A percentile compares a stretch with the other conserved stretches of the same genome.
Conservation (phyloP, 1,139 yeast species). For the Lodderomyces metapsilosis region DNA sequence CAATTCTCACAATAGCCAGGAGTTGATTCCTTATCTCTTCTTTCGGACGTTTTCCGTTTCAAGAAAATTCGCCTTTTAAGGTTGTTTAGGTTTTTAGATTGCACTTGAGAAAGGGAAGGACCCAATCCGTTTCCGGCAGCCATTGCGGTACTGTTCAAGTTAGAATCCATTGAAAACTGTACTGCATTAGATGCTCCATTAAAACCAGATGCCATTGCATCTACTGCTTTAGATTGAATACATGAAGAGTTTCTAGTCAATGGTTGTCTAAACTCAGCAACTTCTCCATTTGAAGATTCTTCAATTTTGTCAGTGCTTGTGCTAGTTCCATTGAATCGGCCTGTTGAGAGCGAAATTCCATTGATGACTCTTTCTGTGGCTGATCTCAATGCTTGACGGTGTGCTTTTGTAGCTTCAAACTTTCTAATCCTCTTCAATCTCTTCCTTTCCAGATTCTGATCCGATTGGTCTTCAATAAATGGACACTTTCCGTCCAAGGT, state of each 20-base stretch:
- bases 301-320: slow-evolving; percentile 29
- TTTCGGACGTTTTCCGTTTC: slow-evolving; percentile 34
- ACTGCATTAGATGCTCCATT: slow-evolving; percentile 56
- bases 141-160: slow-evolving; percentile 35
- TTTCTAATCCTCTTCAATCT: slow-evolving; percentile 37
- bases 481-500: slow-evolving; percentile 73
- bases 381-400: slow-evolving; percentile 36
- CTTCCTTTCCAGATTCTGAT: slow-evolving; percentile 40
- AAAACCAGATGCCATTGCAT: slow-evolving; percentile 74
- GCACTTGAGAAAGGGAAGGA: slow-evolving; percentile 64
- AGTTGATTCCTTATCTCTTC: slow-evolving; percentile 50
- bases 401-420: slow-evolving; percentile 41
- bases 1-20: slow-evolving; percentile 95
- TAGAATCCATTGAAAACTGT: slow-evolving; percentile 44
- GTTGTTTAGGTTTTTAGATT: slow-evolving; percentile 63
- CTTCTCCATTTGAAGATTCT: slow-evolving; percentile 13
- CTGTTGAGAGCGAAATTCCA: slow-evolving; percentile 19
- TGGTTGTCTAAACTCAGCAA: slow-evolving; percentile 25
- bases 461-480: slow-evolving; percentile 51
- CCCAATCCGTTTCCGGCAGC: slow-evolving; percentile 67
- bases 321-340: slow-evolving; percentile 26
- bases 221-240: slow-evolving; percentile 39
- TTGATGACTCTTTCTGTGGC: slow-evolving; percentile 36
- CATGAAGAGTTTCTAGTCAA: slow-evolving; percentile 30
- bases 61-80: slow-evolving; percentile 53